A percentile compares a stretch with the other conserved stretches of the same genome.
Conservation (phyloP, 441 rosid species). For the Brassica hybrid region DNA sequence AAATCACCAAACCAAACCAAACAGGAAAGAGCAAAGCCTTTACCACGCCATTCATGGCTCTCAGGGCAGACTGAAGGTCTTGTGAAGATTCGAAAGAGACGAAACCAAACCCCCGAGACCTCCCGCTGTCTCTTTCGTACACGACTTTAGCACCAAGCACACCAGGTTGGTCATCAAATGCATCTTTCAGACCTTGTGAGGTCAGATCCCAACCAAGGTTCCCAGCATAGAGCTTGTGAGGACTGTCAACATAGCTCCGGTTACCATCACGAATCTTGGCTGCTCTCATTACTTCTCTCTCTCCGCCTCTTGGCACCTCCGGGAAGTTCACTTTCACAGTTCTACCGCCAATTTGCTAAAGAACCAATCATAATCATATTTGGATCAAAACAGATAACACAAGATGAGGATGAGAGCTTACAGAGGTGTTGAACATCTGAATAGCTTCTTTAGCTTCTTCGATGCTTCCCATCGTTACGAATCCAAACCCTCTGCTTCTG, state of each 20-base stretch:
- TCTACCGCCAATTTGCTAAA: constrained; percentile 86
- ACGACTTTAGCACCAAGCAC: constrained; percentile 80
- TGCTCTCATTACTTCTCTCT: constrained; percentile 70
- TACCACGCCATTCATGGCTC: constrained; percentile 73
- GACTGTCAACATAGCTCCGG: constrained; percentile 68
- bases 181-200: constrained; percentile 73
- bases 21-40: constrained; percentile 26
- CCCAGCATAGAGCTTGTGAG: constrained; percentile 88
- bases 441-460: constrained; percentile 91
- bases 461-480: constrained; percentile 74
- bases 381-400: not conserved
- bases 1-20: constrained; percentile 9
- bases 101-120: constrained; percentile 90
- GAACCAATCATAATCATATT: constrained; percentile 11
- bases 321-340: constrained; percentile 86
- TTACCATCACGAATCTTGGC: constrained; percentile 55
- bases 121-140: constrained; percentile 68
- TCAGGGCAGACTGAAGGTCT: constrained; percentile 54
- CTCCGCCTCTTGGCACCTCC: constrained; percentile 91
- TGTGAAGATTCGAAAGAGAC: constrained; percentile 73
- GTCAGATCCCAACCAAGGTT: constrained; percentile 87
- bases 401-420: constrained; percentile 46
- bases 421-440: constrained; percentile 77
- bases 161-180: constrained; percentile 72
- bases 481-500: constrained; percentile 96